Evolutionary conservation across 768 basidiomycete genomes (phyloP), one percentile per base, ranked within the genome.

Genomic region (Kwoniella newhampshirensis): DNA sequence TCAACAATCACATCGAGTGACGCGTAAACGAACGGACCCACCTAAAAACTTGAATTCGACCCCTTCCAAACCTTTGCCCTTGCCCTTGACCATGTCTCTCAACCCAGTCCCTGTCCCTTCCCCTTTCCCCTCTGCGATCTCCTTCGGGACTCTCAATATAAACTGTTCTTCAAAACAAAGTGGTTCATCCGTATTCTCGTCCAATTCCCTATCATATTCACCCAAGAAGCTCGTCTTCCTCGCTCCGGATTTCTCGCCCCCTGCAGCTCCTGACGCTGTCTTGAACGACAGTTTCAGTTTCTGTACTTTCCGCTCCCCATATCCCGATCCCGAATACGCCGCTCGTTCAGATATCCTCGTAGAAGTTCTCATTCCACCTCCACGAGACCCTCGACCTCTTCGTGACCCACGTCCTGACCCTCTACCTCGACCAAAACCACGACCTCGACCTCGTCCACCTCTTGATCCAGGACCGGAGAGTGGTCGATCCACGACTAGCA

Each of bases 1-100:
- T 13, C 15, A 52, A 42, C 17, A 23, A 51, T 39, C 23, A 27
- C 13, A 37, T 27, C 32, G 13, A 17, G 3, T 35, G 11, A n/a
- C 20, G 30, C 17, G 17, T 37, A 4, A 11, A 28, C 13, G 4
- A 1, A 3, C 18, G 17, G 17, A 63, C 75, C 43, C 68, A 91
- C 92, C 92, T 79, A 96, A 91, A 75, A 99, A 98, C 78, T 94
- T 96, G 82, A 99, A 93, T 89, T 91, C 97, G 12, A 88, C 85
- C 65, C 93, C 93, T 66, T 86, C 85, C 12, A 83, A 72, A 5
- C 91, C 80, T 70, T 93, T 90, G 25, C 58, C 67, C 60, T 91
- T 82, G 47, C 85, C 78, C 49, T 84, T 82, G 30, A 92, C 85
- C 82, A 88, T 86, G 79, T 90, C 89, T 75, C 84, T 83, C 58